Conservation (phyloP, 2,329 filamentous ascomycete genomes). For the Monosporascus cannonballus region DNA sequence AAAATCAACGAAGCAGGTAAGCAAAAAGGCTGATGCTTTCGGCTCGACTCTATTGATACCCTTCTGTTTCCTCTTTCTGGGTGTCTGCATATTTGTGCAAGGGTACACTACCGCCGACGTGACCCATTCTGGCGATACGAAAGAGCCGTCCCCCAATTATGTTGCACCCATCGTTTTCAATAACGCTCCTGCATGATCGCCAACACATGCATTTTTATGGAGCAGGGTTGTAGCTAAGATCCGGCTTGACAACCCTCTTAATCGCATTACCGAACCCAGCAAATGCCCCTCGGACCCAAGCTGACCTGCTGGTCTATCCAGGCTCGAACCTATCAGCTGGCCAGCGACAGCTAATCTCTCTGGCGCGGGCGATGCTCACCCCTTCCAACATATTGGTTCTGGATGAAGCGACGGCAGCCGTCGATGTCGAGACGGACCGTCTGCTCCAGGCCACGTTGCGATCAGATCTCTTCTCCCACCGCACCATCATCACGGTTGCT, state of each 20-base stretch:
- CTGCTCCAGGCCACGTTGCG: constrained; percentile 60
- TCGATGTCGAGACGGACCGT: constrained; percentile 63
- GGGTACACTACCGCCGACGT: constrained; percentile 12
- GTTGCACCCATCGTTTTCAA: constrained; percentile 4
- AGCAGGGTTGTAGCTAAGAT: background rate
- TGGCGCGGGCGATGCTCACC: constrained; percentile 88
- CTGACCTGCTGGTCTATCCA: constrained; percentile 30
- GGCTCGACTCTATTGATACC: constrained; percentile 19
- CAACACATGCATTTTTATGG: constrained; percentile 22
- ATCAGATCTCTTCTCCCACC: constrained; percentile 69
- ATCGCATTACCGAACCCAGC: constrained; percentile 2
- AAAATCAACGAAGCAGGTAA: constrained; percentile 88
- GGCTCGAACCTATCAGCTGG: constrained; percentile 94
- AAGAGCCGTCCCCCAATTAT: background rate
- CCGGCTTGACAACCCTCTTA: constrained; percentile 1
- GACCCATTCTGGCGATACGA: constrained; percentile 12
- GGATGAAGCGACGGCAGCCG: constrained; percentile 86
- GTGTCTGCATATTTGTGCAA: constrained; percentile 18
- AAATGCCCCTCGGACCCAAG: constrained; percentile 3
- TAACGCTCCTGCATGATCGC: constrained; percentile 28
- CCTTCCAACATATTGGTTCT: constrained; percentile 96
- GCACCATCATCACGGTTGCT: constrained; percentile 96
- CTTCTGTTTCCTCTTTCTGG: constrained; percentile 23
- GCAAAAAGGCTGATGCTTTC: constrained; percentile 32
- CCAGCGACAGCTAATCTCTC: constrained; percentile 87